A percentile compares a stretch with the other conserved stretches of the same genome.
Conservation (phyloP, 1,284 basidiomycete species). For the Cystobasidium slooffiae region DNA sequence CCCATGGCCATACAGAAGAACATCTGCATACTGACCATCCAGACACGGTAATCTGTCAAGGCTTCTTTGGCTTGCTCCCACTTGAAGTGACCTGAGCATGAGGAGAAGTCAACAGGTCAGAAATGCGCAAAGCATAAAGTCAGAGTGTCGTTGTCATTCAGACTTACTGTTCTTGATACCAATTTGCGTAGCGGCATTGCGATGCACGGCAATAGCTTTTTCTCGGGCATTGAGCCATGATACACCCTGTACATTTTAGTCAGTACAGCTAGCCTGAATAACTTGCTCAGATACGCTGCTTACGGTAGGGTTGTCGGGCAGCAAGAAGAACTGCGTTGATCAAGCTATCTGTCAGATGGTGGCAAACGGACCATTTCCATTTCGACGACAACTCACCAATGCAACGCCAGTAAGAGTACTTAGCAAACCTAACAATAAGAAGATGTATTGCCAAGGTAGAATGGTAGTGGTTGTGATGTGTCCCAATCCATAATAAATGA, state of each 20-base stretch:
- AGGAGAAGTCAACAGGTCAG: too few species aligned
- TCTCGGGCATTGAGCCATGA: background rate
- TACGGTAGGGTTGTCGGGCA: background rate
- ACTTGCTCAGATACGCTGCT: background rate
- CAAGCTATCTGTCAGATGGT: background rate
- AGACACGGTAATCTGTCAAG: background rate
- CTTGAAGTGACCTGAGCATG: background rate
- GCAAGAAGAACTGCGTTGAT: background rate
- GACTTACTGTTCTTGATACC: slow-evolving; percentile 10
- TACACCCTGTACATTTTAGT: background rate
- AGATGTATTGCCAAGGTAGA: background rate
- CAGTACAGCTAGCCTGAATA: background rate
- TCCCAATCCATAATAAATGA: slow-evolving; percentile 9
- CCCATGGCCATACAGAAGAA: background rate
- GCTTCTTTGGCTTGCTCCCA: slow-evolving; percentile 1
- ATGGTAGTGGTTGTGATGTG: background rate
- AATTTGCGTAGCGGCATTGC: background rate
- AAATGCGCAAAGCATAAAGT: too few species aligned
- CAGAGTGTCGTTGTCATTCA: background rate
- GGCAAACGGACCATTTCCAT: background rate
- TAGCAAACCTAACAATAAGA: background rate
- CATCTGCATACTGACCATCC: slow-evolving; percentile 5
- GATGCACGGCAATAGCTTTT: slow-evolving; percentile 3
- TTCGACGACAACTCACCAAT: background rate
- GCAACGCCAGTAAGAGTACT: background rate